Percentiles rank a stretch among this genome's conserved stretches.
These are phyloP conservation scores for Scopulariopsis brevicaulis DNA, from an alignment of 2,329 filamentous ascomycete genomes.

Conservation along the genomic window DNA sequence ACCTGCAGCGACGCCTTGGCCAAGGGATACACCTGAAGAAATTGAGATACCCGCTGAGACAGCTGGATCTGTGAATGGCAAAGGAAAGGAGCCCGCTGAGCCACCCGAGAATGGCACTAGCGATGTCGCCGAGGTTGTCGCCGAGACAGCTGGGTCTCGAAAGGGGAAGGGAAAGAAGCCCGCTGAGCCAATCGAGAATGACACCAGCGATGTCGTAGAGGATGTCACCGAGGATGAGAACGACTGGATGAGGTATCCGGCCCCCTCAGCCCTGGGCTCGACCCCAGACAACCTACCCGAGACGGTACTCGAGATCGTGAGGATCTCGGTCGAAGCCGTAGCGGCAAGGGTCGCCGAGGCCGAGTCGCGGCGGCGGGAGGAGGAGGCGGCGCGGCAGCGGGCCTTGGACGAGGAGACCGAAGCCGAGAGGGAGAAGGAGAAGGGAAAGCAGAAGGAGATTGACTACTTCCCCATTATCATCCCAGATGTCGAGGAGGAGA, in stretches of 20 bases:
- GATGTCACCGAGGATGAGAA: not conserved
- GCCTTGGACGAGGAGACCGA: constrained; percentile 13
- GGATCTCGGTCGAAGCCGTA: constrained; percentile 3
- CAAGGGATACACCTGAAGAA: not conserved
- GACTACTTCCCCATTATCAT: constrained; percentile 23
- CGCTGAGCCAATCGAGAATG: not conserved
- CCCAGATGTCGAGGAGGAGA: constrained; percentile 4
- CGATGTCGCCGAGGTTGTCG: not conserved
- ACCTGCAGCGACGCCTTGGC: not conserved
- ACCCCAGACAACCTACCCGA: constrained; percentile 1
- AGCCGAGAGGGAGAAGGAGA: constrained; percentile 10
- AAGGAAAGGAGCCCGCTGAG: not conserved
- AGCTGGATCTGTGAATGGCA: not conserved
- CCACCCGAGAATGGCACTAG: not conserved
- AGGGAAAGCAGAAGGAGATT: constrained; percentile 17
- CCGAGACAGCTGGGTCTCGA: not conserved
- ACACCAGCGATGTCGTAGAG: not conserved
- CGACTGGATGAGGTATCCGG: constrained; percentile 2
- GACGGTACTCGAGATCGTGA: constrained; percentile 2
- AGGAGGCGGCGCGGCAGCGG: not conserved
- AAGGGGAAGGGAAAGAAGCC: not conserved
- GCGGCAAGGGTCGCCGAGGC: not conserved
- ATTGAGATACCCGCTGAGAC: not conserved
- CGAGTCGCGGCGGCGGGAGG: not conserved
- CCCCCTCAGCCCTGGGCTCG: not conserved